Base-by-base conservation (phyloP, 169 alveolate genomes). In the Cryptosporidium tyzzeri region DNA sequence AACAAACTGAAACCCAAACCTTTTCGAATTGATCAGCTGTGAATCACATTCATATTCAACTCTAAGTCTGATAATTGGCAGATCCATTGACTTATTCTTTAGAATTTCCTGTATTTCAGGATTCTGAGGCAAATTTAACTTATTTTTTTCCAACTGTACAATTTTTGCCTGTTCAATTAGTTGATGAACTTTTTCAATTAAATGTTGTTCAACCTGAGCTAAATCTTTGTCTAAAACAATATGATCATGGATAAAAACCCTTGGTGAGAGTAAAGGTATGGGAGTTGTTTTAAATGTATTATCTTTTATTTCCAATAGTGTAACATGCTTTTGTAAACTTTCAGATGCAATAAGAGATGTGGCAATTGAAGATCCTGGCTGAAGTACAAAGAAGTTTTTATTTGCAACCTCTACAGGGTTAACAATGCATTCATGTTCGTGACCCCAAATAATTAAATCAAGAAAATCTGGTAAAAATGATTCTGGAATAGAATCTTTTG, bases 391-490 rank as follows among this genome's bases (percentile, higher is more conserved):
- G 84, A 97, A 97, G 12, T 96, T 95, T 35, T 92, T 92, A 73
- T 93, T 94, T 50, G 85, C 74, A 69, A 96, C 92, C 84, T 93
- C 93, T 51, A 92, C 94, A 31, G 97, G 93, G 18, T 92, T 85
- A 33, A 96, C 95, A 39, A 94, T 93, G 58, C 97, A 95, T 68
- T 96, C 98, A 93, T 98, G 99, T 85, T 98, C 99, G 92, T 98
- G 99, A 14, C 99, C 99, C 98, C 99, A 97, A 31, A 97, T 92
- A 0, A 96, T 95, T 41, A 97, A 84, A 89, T 97, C 97, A 29
- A 96, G 86, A 86, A 95, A 97, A 14, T 92, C 92, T 4, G 98
- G 99, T 51, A 97, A 92, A 87, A 92, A 91, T 41, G 95, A 94
- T 45, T 97, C 98, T 51, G 95, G 95, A 18, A 97, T 85, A 69